Base-by-base conservation (phyloP, 2,329 filamentous ascomycete species). In the Diplocarpon mali region DNA sequence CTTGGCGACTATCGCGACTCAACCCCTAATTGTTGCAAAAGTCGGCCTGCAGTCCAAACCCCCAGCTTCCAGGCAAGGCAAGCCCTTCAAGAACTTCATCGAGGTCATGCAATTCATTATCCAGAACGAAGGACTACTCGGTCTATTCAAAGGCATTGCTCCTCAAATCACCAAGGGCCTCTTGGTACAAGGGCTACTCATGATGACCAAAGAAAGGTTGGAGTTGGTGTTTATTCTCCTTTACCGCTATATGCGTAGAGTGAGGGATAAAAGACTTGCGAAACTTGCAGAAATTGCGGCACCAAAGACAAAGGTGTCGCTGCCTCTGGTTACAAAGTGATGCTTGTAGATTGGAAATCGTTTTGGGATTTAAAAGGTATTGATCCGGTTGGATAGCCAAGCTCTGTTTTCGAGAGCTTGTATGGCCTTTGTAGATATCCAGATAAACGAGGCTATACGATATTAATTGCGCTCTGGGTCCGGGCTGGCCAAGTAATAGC, bases 181-280 rank as follows among this genome's bases (percentile, higher is more conserved):
- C 42, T 63, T 98, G 39, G 92, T 98, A 2, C 92, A 98, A 62
- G 92, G 92, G 40, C 78, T 98, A 45, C 71, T 98, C 32, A 98
- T 98, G 92, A 98, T 95, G 88, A 92, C 88, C 38, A 98, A 98
- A 68, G 92, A 98, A 67, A 77, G 88, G 55, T 85, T 96, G 65
- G 92, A 96, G 64, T 69, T 96, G 13, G 63, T 88, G 36, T 96
- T 95, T 62, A 71, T 96, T 51, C 68, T 95, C 24, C 73, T 98
- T 40, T 80, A 95, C 65, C 78, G 86, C 56, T 94, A 92, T 57
- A 61, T 95, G 42, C 77, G 80, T 54, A 77, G 79, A 54, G 57
- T 93, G 46, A 78, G 77, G 57, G 73, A 79, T 36, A 72, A 83
- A 53, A 81, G 83, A 61, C 68, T 94, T 35, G 73, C 77, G 53